These are phyloP conservation scores for Penium margaritaceum DNA, from an alignment of 139 green algal species.

Conservation along the genomic window DNA sequence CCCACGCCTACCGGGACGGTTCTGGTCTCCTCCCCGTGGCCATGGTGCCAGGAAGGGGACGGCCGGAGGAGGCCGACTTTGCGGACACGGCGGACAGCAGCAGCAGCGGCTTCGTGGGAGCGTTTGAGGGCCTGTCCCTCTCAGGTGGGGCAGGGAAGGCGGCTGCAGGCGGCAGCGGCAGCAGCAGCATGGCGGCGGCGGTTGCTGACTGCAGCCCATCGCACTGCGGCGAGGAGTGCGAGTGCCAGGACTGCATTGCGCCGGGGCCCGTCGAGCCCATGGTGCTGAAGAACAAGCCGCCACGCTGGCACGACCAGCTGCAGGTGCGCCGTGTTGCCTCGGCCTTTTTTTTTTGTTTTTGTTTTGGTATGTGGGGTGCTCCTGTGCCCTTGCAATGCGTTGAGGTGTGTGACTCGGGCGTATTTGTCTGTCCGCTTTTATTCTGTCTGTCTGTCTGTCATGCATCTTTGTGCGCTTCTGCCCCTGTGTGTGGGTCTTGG, in stretches of 20 bases:
- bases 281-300: constrained; percentile 79
- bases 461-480: background rate
- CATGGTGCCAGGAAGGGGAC: too few species aligned
- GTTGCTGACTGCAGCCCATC: constrained; percentile 19
- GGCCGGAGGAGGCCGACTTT: too few species aligned
- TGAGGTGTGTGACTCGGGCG: background rate
- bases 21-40: too few species aligned
- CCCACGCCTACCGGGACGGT: too few species aligned
- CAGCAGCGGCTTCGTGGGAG: background rate
- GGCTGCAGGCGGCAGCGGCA: background rate
- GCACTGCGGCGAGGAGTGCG: background rate
- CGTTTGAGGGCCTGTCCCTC: too few species aligned
- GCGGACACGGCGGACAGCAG: background rate
- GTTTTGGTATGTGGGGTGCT: background rate
- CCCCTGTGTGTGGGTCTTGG: background rate
- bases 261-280: constrained; percentile 37
- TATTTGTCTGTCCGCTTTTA: background rate
- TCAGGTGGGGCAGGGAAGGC: too few species aligned
- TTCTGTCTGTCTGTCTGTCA: too few species aligned
- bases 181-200: background rate
- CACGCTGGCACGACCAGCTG: constrained; percentile 87
- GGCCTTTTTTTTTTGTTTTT: background rate
- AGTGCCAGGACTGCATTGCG: background rate
- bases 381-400: background rate
- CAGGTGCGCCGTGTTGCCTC: background rate